Evolutionary conservation across 768 basidiomycete genomes (phyloP).

Genomic region (Neoboletus magnificus): DNA sequence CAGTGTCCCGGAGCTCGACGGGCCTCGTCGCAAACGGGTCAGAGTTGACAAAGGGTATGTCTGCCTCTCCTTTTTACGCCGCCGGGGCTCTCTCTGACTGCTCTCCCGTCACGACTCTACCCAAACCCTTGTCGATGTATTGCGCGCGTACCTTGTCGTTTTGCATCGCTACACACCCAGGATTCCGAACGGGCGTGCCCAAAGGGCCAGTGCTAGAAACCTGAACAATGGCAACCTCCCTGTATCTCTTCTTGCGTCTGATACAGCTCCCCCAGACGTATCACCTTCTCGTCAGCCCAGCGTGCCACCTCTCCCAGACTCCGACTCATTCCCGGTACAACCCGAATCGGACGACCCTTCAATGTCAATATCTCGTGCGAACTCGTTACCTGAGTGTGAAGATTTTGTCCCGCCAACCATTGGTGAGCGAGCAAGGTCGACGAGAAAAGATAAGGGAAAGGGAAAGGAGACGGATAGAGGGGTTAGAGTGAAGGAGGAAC

Average conservation of each 20-base stretch:
- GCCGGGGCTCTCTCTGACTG: constrained; percentile 24
- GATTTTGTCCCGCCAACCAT: constrained; percentile 18
- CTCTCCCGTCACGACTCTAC: constrained; percentile 19
- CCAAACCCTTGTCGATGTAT: constrained; percentile 29
- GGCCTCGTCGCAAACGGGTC: constrained; percentile 67
- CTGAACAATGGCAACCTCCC: constrained; percentile 46
- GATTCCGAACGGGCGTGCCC: constrained; percentile 61
- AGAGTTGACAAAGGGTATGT: constrained; percentile 73
- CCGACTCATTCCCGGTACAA: constrained; percentile 49
- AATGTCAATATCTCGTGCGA: constrained; percentile 59
- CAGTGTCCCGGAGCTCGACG: constrained; percentile 54
- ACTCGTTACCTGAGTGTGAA: constrained; percentile 40
- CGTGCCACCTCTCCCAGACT: constrained; percentile 44
- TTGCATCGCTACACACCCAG: constrained; percentile 33
- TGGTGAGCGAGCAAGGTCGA: constrained; percentile 26
- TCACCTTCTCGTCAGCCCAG: constrained; percentile 36
- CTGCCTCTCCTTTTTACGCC: constrained; percentile 22
- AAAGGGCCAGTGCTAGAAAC: constrained; percentile 68
- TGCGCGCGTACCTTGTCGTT: constrained; percentile 6
- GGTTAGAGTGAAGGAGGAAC: constrained; percentile 47
- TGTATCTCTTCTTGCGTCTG: constrained; percentile 25
- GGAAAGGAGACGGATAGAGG: constrained; percentile 40
- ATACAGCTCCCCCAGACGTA: constrained; percentile 40
- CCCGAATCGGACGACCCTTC: constrained; percentile 57
- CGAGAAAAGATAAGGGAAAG: constrained; percentile 46